These are phyloP conservation scores for Blastomyces percursus DNA, from an alignment of 2,329 filamentous ascomycete species.

Conservation along the genomic window DNA sequence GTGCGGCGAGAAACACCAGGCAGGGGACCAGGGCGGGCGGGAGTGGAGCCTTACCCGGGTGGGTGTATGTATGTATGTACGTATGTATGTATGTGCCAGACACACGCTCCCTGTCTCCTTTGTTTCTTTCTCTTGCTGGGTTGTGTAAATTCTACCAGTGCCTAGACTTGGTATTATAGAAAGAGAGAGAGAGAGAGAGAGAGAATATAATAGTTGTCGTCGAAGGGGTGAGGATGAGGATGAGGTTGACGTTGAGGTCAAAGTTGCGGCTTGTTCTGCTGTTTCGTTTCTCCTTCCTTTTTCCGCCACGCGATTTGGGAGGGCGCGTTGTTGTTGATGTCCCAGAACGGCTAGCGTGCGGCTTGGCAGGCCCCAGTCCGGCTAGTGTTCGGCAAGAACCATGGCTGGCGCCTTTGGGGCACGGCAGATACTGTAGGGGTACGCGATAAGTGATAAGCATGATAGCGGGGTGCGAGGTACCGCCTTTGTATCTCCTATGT, in stretches of 20 bases:
- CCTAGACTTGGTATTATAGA: too few relatives aligned
- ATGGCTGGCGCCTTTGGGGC: not conserved
- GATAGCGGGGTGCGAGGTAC: not conserved
- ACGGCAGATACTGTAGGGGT: not conserved
- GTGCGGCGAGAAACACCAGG: not conserved
- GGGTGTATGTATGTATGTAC: too few relatives aligned
- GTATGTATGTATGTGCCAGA: not conserved
- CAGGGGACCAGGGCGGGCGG: too few relatives aligned
- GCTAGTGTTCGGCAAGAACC: not conserved
- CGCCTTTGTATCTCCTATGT: not conserved
- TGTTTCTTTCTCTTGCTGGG: too few relatives aligned
- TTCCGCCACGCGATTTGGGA: not conserved
- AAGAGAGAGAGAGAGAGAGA: not conserved
- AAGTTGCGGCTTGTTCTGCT: not conserved
- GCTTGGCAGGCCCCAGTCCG: not conserved
- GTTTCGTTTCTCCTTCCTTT: not conserved
- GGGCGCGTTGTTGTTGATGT: slow-evolving; percentile 8
- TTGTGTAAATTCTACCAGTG: not conserved
- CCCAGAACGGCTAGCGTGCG: slow-evolving; percentile 4
- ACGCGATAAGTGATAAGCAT: not conserved
- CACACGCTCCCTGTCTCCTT: not conserved
- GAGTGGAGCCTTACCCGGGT: not conserved
- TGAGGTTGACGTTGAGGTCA: not conserved
- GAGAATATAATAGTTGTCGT: not conserved
- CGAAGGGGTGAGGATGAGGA: too few relatives aligned